Conservation (phyloP, 1,284 basidiomycete species). For the Heterobasidion annosum region DNA sequence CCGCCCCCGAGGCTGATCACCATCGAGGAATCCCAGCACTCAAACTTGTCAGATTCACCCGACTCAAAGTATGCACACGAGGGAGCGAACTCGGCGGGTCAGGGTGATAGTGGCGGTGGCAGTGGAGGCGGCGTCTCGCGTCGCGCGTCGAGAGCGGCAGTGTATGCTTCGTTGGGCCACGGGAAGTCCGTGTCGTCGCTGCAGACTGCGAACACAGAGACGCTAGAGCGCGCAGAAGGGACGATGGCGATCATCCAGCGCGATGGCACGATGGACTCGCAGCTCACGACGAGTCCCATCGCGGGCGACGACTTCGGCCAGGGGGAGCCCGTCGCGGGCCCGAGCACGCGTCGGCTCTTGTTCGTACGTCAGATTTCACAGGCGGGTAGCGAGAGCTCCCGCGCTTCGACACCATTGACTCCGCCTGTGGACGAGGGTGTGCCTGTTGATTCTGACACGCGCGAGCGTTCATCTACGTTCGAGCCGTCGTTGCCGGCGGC, state of each 20-base stretch:
- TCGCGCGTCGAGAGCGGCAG: constrained; percentile 5
- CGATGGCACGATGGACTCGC: constrained; percentile 27
- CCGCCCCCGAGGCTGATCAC: constrained; percentile 51
- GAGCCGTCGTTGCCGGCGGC: background rate
- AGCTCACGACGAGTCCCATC: constrained; percentile 5
- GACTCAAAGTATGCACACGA: background rate
- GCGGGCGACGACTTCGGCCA: constrained; percentile 13
- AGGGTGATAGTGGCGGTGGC: background rate
- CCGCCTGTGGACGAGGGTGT: background rate
- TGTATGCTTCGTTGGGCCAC: constrained; percentile 22
- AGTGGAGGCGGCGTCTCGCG: background rate
- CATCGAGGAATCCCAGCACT: constrained; percentile 42
- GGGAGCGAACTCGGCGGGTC: background rate
- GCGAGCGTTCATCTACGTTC: background rate
- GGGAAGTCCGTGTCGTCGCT: constrained; percentile 45
- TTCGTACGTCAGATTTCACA: constrained; percentile 2
- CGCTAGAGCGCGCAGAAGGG: constrained; percentile 52
- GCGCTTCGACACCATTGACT: background rate
- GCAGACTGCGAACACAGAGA: constrained; percentile 51
- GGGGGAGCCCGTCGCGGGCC: background rate
- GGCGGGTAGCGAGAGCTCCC: background rate
- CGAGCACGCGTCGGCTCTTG: background rate
- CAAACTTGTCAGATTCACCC: constrained; percentile 19
- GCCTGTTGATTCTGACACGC: background rate
- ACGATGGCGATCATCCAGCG: constrained; percentile 62